Evolutionary conservation across 208 protist genomes (phyloP), one percentile per base, ranked within the genome.

Genomic region (Acanthamoeba lenticulata): DNA sequence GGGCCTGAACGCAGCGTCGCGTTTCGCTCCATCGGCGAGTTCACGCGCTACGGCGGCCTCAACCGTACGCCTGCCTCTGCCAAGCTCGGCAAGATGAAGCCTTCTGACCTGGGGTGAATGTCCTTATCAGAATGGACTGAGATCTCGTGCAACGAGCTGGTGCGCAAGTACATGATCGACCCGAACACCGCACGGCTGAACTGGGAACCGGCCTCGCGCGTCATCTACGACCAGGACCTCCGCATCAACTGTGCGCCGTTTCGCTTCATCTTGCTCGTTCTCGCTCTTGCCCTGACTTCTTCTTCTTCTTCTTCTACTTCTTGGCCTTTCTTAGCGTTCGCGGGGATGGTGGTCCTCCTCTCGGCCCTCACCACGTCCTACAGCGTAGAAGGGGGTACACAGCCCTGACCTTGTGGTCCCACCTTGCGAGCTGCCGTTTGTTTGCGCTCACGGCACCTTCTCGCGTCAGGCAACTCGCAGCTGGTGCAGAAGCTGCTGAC

Each of bases 211-310:
- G 34, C 69, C 2, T 72, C 85, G 34, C 85, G 85, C 0, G 85
- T 91, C 38, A 91, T 91, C 55, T 91, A 91, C 55, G 85, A 91
- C 24, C 85, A 91, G 24, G 57, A 91, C n/a, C 38, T 91, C 27
- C 27, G 36, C 21, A 62, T 91, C 21, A 91, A 62, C 57, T 62
- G 85, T 91, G 42, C 74, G 74, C 34, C 9, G 15, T n/a, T 40
- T 34, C 29, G 15, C 29, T 77, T 13, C 34, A 29, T 36, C 67
- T 77, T 77, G 27, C 11, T 36, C 15, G 24, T 77, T 60, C 11
- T 27, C 52, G 52, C 15, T 21, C 52, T 60, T 21, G 11, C 52
- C 11, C 52, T n/a, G n/a, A 67, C 60, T 17, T 36, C 57, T 9
- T 6, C n/a, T 11, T 19, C 29, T 11, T 34, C 1, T 34, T 65